Conservation (phyloP, 169 alveolate genomes). For the Babesia bovis region DNA sequence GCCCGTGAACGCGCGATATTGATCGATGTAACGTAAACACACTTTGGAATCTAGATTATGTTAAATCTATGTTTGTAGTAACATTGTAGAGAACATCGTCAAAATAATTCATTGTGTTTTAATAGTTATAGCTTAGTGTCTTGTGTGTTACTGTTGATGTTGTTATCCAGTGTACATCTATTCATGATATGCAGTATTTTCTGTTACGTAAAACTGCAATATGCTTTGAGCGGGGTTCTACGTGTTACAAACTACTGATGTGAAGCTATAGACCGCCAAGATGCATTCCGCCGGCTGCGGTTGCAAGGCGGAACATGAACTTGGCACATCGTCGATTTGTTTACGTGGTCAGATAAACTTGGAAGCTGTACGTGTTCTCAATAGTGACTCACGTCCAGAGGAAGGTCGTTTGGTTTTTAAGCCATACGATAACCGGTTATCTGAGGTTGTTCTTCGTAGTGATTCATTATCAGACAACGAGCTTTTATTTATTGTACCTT, state of each 20-base stretch:
- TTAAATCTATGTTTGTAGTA: too few relatives aligned
- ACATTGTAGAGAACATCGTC: too few relatives aligned
- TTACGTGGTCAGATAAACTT: constrained; percentile 50
- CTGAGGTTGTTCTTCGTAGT: constrained; percentile 25
- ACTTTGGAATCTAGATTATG: too few relatives aligned
- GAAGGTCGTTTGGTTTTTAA: constrained; percentile 52
- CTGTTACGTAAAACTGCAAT: too few relatives aligned
- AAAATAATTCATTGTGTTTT: too few relatives aligned
- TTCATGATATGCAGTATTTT: too few relatives aligned
- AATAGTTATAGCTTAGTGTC: too few relatives aligned
- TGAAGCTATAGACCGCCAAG: background rate
- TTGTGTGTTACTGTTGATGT: too few relatives aligned
- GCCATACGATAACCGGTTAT: constrained; percentile 25
- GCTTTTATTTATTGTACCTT: constrained; percentile 60
- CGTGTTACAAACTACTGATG: background rate
- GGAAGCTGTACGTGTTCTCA: constrained; percentile 53
- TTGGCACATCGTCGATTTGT: constrained; percentile 48
- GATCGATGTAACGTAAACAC: too few relatives aligned
- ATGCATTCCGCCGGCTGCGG: constrained; percentile 68
- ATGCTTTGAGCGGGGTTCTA: too few relatives aligned
- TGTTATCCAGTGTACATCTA: too few relatives aligned
- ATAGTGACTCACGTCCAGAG: constrained; percentile 50
- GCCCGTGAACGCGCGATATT: too few relatives aligned
- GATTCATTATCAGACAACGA: constrained; percentile 53
- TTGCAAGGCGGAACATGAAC: constrained; percentile 67